Evolutionary conservation across 495 filamentous ascomycete genomes (phyloP), one percentile per base, ranked within the genome.

Genomic region (Endocarpon pusillum): DNA sequence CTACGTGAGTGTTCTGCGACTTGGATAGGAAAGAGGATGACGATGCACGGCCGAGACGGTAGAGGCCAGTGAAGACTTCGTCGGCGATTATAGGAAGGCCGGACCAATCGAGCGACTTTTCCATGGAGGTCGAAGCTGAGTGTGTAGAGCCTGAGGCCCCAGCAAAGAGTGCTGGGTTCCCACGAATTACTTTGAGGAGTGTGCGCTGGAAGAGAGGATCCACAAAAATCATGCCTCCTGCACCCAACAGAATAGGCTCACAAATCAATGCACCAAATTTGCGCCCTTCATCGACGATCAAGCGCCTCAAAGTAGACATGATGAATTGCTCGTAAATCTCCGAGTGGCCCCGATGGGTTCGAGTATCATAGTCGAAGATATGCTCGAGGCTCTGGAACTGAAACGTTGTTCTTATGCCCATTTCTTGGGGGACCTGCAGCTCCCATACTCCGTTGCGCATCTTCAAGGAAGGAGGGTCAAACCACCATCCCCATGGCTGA

Each of bases 21-120:
- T n/a, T n/a, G n/a, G n/a, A n/a, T 3, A 86, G 61, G 53, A 84
- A 78, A 1, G 71, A 71, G 14, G 74, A 63, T 1, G 75, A 58
- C 8, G 64, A 70, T 33, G 68, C 60, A 20, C 71, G 68, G 16
- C 80, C 79, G 12, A 86, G 71, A 22, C 80, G 76, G 54, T 81
- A 82, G 11, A 86, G 57, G 10, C 80, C 80, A 1, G 78, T 83
- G 57, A 86, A 84, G 21, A 86, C 78, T 50, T 86, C 80, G 47
- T 86, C 80, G 42, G 75, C 74, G 46, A 86, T 62, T 19, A 86
- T 54, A 0, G 80, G 80, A 14, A 86, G 58, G 2, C 80, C 80
- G 2, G 62, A 63, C 80, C 80, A 86, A 12, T 43, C 35, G 44
- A 43, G 15, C 42, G 39, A 15, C 39, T 34, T 32, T 43, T 36